A percentile compares a stretch with the other conserved stretches of the same genome.
Evolutionary conservation across 129 eudicot genomes (phyloP).

Genomic region (Helianthus annuus): HanXRQr2.0-SUNRISE NC_035439.2:144423817-144424316

Average conservation of each 20-base stretch:
- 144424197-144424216: conserved; percentile 41
- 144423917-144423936: not conserved
- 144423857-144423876: too few species aligned
- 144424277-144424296: not conserved
- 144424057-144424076: not conserved
- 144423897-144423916: too few species aligned
- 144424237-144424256: not conserved
- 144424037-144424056: not conserved
- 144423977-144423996: not conserved
- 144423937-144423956: not conserved
- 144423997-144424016: not conserved
- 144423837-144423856: too few species aligned
- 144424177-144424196: conserved; percentile 15
- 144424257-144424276: not conserved
- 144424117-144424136: conserved; percentile 22
- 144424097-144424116: not conserved
- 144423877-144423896: not conserved
- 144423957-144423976: not conserved
- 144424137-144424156: conserved; percentile 4
- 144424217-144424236: not conserved
- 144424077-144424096: not conserved
- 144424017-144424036: not conserved
- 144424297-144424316: not conserved
- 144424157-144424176: conserved; percentile 22
- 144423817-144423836: too few species aligned